Evolutionary conservation across 2,329 filamentous ascomycete species (phyloP).

Genomic region (Pyrenophora teres): DNA sequence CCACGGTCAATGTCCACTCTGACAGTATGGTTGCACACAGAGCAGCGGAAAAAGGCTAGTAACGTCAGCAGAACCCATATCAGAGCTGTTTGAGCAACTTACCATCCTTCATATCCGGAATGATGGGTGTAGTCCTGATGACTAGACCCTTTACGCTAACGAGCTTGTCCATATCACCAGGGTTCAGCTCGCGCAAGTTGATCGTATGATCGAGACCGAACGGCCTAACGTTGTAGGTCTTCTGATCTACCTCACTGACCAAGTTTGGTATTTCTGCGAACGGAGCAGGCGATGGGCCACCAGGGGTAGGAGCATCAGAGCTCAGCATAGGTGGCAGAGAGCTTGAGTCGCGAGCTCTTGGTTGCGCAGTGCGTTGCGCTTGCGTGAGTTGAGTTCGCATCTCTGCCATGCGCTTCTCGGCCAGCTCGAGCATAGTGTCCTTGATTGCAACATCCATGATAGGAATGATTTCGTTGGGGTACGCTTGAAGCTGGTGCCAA

Average conservation of each 20-base stretch:
- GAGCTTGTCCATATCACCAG: slow-evolving; percentile 95
- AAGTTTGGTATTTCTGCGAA: slow-evolving; percentile 67
- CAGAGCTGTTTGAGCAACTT: slow-evolving; percentile 12
- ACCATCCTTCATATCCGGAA: slow-evolving; percentile 96
- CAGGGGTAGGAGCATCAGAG: slow-evolving; percentile 68
- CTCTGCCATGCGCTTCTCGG: slow-evolving; percentile 75
- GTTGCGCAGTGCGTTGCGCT: slow-evolving; percentile 54
- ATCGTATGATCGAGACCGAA: slow-evolving; percentile 85
- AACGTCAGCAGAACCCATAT: slow-evolving; percentile 13
- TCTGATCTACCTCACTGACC: slow-evolving; percentile 75
- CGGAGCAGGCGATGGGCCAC: slow-evolving; percentile 38
- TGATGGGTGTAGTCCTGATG: slow-evolving; percentile 92
- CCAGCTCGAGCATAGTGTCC: slow-evolving; percentile 89
- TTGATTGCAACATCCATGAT: slow-evolving; percentile 95
- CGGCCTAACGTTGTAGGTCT: slow-evolving; percentile 82
- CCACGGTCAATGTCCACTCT: slow-evolving; percentile 92
- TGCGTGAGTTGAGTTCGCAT: slow-evolving; percentile 64
- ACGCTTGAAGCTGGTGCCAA: slow-evolving; percentile 92
- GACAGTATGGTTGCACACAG: slow-evolving; percentile 87
- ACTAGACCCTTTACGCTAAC: slow-evolving; percentile 95
- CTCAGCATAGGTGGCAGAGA: slow-evolving; percentile 79
- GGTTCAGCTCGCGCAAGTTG: slow-evolving; percentile 93
- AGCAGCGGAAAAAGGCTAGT: slow-evolving; percentile 92
- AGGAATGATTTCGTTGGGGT: slow-evolving; percentile 94
- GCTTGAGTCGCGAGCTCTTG: slow-evolving; percentile 59